Conservation (phyloP, 495 filamentous ascomycete genomes). For the Talaromyces proteolyticus region DNA sequence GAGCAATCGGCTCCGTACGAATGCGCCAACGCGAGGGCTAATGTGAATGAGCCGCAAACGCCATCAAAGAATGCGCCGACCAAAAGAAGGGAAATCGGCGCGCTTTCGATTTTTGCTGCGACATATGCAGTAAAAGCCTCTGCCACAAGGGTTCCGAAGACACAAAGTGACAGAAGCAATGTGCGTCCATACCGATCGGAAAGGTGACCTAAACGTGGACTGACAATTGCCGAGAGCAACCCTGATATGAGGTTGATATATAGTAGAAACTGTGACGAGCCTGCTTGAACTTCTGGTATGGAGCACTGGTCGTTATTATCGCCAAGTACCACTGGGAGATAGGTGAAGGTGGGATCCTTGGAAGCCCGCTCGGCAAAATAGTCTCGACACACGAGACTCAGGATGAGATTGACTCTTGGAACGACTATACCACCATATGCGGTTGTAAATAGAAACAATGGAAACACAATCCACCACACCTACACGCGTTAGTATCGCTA, state of each 20-base stretch:
- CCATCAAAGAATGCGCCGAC: constrained; percentile 73
- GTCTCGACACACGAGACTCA: constrained; percentile 71
- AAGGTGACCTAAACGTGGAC: constrained; percentile 75
- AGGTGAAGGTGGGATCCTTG: constrained; percentile 51
- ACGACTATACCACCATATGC: constrained; percentile 80
- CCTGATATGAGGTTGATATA: constrained; percentile 67
- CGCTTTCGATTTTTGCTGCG: constrained; percentile 62
- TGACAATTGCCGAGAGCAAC: constrained; percentile 64
- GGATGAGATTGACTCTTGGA: constrained; percentile 73
- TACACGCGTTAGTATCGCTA: constrained; percentile 24
- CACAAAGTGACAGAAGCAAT: constrained; percentile 58
- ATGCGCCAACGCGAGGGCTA: constrained; percentile 70
- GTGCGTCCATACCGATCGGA: constrained; percentile 88
- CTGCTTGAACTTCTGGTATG: constrained; percentile 62
- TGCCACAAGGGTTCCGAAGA: constrained; percentile 57
- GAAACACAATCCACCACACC: constrained; percentile 80
- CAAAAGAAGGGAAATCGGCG: constrained; percentile 69
- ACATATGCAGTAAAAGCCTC: constrained; percentile 75
- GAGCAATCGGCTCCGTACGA: constrained; percentile 90
- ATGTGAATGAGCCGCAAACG: constrained; percentile 78
- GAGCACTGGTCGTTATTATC: constrained; percentile 68
- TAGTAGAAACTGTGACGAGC: constrained; percentile 72
- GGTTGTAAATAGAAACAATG: constrained; percentile 69
- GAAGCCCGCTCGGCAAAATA: constrained; percentile 61
- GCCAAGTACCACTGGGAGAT: constrained; percentile 60